phyloP scores from a whole-genome alignment of 2,329 filamentous ascomycete species.

The Aspergillus viridinutans region DNA sequence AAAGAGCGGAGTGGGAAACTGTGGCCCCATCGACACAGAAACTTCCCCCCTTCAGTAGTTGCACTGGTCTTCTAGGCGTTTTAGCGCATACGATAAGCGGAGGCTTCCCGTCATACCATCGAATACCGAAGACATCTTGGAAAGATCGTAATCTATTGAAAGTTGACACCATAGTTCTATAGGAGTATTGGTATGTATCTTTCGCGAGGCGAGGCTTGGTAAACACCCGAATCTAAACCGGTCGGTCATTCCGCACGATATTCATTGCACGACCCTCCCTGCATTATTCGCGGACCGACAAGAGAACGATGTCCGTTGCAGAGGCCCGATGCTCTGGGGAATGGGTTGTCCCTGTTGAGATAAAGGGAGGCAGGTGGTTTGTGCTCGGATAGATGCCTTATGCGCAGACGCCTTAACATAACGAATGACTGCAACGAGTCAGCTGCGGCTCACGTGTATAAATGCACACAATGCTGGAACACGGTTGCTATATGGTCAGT shows the following conservation, averaged over 20 bases:
- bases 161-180: neutral
- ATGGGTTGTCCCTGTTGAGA: neutral
- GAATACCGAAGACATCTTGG: neutral
- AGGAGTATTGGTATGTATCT: neutral
- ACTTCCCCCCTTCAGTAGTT: neutral
- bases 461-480: neutral
- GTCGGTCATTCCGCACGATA: neutral
- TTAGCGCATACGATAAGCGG: neutral
- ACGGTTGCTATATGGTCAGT: neutral
- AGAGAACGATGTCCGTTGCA: too few relatives aligned
- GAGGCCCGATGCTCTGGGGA: too few relatives aligned
- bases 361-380: neutral
- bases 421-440: neutral
- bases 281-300: too few relatives aligned
- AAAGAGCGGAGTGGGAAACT: neutral
- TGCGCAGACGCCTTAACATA: neutral
- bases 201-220: neutral
- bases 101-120: neutral
- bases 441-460: neutral
- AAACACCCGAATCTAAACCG: neutral
- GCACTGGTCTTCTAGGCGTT: neutral
- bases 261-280: neutral
- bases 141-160: neutral
- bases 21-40: neutral
- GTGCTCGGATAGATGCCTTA: neutral